These are phyloP conservation scores for Paxillus involutus DNA, from an alignment of 768 basidiomycete species.

Conservation along the genomic window DNA sequence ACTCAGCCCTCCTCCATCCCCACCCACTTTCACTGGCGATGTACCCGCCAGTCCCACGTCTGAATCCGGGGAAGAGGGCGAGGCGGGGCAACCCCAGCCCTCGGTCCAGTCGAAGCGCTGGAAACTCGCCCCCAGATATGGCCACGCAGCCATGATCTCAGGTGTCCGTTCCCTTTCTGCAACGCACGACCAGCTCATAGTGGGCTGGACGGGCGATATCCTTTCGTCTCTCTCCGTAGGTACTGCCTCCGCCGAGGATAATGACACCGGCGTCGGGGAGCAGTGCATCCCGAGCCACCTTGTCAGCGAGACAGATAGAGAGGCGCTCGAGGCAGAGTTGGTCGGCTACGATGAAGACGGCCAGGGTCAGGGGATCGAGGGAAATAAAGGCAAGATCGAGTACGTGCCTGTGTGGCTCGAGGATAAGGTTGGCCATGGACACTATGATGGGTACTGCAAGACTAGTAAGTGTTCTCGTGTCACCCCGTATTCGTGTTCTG, in stretches of 20 bases:
- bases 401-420: slow-evolving; percentile 93
- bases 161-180: slow-evolving; percentile 84
- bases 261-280: slow-evolving; percentile 19
- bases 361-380: slow-evolving; percentile 46
- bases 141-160: slow-evolving; percentile 93
- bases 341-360: slow-evolving; percentile 45
- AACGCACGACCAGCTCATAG: slow-evolving; percentile 86
- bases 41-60: slow-evolving; percentile 38
- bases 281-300: slow-evolving; percentile 46
- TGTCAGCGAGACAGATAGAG: slow-evolving; percentile 62
- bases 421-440: slow-evolving; percentile 85
- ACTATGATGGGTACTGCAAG: slow-evolving; percentile 98
- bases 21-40: slow-evolving; percentile 57
- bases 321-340: slow-evolving; percentile 65
- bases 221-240: slow-evolving; percentile 42
- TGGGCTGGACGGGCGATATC: slow-evolving; percentile 95
- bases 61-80: slow-evolving; percentile 6
- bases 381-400: slow-evolving; percentile 51
- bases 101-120: slow-evolving; percentile 45
- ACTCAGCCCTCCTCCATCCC: slow-evolving; percentile 76
- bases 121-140: slow-evolving; percentile 77
- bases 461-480: slow-evolving; percentile 65
- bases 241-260: slow-evolving; percentile 27
- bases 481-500: background rate
- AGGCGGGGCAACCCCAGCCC: background rate